Conservation (phyloP, 2,329 filamentous ascomycete genomes). For the Waltergamsia citrina region DNA sequence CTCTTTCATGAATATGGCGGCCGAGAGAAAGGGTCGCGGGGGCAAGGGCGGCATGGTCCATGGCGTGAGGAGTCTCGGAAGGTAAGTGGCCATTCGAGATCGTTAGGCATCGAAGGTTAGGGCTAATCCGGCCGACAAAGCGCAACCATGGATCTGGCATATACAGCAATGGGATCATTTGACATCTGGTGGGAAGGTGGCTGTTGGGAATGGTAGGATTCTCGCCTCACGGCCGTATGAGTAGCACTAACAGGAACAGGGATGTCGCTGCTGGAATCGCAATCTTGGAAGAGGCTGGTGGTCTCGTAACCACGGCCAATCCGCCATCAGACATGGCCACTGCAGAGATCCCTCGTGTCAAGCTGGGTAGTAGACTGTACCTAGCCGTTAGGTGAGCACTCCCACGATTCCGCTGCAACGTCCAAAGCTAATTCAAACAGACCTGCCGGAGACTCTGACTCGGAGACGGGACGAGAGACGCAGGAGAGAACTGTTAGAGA, state of each 20-base stretch:
- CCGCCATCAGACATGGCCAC: slow-evolving; percentile 49
- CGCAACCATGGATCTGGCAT: slow-evolving; percentile 65
- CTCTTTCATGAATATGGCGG: slow-evolving; percentile 67
- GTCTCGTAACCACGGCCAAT: slow-evolving; percentile 64
- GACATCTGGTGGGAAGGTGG: slow-evolving; percentile 81
- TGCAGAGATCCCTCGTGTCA: slow-evolving; percentile 47
- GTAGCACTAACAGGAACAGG: slow-evolving; percentile 24
- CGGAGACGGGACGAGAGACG: slow-evolving; percentile 53
- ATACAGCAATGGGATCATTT: slow-evolving; percentile 64
- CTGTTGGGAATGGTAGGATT: slow-evolving; percentile 64
- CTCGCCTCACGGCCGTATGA: not conserved
- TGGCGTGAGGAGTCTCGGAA: slow-evolving; percentile 61
- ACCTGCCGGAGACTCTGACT: slow-evolving; percentile 51
- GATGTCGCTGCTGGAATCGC: slow-evolving; percentile 70
- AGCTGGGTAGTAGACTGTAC: slow-evolving; percentile 60
- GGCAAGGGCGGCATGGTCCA: slow-evolving; percentile 74
- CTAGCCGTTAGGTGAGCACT: slow-evolving; percentile 51
- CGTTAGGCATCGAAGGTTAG: not conserved
- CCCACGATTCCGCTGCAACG: not conserved
- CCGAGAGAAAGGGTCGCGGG: slow-evolving; percentile 49
- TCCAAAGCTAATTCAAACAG: slow-evolving; percentile 21
- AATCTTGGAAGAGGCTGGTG: slow-evolving; percentile 64
- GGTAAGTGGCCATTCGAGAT: slow-evolving; percentile 23
- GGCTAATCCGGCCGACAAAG: slow-evolving; percentile 26
- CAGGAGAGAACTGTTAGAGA: slow-evolving; percentile 65